Evolutionary conservation across 768 basidiomycete genomes (phyloP).

Genomic region (Tylopilus intermedius): DNA sequence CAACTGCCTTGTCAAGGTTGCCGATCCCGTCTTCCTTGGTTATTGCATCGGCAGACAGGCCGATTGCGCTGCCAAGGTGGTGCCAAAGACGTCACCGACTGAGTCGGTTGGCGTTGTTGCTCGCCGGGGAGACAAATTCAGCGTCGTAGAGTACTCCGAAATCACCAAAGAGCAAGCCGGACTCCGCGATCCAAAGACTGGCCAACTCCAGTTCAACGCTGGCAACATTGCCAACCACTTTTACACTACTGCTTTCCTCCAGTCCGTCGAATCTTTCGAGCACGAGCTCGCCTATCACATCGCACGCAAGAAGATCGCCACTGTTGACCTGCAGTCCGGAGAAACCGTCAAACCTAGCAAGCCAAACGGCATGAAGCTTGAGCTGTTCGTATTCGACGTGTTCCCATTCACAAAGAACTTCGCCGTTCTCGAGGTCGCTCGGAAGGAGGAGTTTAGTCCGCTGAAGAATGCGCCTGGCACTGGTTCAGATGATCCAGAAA

Average conservation of each 20-base stretch:
- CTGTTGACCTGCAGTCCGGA: conserved; percentile 67
- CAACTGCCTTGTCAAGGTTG: conserved; percentile 96
- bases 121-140: conserved; percentile 72
- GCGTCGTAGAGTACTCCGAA: conserved; percentile 97
- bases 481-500: conserved; percentile 83
- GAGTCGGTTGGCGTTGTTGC: conserved; percentile 97
- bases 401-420: conserved; percentile 86
- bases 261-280: conserved; percentile 75
- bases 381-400: conserved; percentile 98
- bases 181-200: conserved; percentile 58
- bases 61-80: conserved; percentile 94
- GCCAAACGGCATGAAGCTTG: conserved; percentile 99
- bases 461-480: conserved; percentile 96
- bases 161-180: conserved; percentile 86
- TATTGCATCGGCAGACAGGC: conserved; percentile 86
- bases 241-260: conserved; percentile 85
- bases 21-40: conserved; percentile 95
- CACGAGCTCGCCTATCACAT: conserved; percentile 93
- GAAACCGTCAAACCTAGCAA: conserved; percentile 69
- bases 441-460: conserved; percentile 91
- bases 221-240: conserved; percentile 99
- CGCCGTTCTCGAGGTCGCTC: conserved; percentile 81
- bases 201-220: conserved; percentile 85
- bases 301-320: conserved; percentile 94
- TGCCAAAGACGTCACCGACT: conserved; percentile 78